These are phyloP conservation scores for Ambrosiella beaveri DNA, from an alignment of 2,329 filamentous ascomycete genomes.

Conservation along the genomic window DNA sequence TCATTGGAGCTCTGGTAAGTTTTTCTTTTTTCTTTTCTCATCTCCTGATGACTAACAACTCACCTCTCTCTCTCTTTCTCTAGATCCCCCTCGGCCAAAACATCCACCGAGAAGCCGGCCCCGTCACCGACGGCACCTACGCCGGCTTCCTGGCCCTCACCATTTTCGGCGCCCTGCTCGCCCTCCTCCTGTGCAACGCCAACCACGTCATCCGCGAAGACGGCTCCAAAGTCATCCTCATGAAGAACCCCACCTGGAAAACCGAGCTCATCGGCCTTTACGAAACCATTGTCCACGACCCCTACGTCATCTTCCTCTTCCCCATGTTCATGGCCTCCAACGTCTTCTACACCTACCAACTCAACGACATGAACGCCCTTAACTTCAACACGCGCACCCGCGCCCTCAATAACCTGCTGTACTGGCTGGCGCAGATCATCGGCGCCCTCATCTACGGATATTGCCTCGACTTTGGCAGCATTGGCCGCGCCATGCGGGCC, in stretches of 20 bases:
- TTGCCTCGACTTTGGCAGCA: conserved; percentile 41
- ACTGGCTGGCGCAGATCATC: conserved; percentile 63
- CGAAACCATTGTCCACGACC: conserved; percentile 52
- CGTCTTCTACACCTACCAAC: conserved; percentile 39
- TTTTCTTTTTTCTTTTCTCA: neutral
- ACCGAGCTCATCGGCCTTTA: conserved; percentile 61
- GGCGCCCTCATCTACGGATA: conserved; percentile 59
- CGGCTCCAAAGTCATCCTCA: conserved; percentile 63
- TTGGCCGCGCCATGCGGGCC: conserved; percentile 51
- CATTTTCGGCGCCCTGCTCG: conserved; percentile 49
- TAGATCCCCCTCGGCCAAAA: conserved; percentile 57
- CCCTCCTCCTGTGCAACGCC: conserved; percentile 54
- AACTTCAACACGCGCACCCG: conserved; percentile 38
- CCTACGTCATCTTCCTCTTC: conserved; percentile 55
- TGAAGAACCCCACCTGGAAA: conserved; percentile 80
- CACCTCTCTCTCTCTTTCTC: neutral
- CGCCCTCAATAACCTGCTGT: conserved; percentile 59
- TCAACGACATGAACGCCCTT: conserved; percentile 36
- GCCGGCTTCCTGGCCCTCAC: conserved; percentile 78
- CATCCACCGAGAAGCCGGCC: conserved; percentile 35
- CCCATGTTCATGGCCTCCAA: conserved; percentile 39
- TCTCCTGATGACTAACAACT: neutral
- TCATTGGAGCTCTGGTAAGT: conserved; percentile 55
- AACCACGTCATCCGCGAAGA: conserved; percentile 57
- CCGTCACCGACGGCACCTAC: conserved; percentile 65